phyloP scores from a whole-genome alignment of 2,329 filamentous ascomycete genomes.

The Scortechinia acanthostroma region DNA sequence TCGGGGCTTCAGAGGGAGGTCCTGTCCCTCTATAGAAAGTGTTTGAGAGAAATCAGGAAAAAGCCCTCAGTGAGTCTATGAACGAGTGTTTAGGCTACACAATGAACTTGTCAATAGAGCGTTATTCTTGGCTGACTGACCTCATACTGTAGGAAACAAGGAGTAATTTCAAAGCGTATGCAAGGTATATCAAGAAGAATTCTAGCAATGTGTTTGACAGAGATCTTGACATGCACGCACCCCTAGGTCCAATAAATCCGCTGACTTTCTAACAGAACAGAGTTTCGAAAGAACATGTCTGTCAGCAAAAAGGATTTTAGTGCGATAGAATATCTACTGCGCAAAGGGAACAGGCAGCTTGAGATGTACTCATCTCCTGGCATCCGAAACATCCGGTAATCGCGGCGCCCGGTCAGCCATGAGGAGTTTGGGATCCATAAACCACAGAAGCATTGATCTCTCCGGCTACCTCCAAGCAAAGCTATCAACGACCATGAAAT shows the following conservation, averaged over 20 bases:
- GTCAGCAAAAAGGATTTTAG: constrained; percentile 65
- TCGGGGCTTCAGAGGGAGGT: constrained; percentile 68
- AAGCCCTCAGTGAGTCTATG: constrained; percentile 50
- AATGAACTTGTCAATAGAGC: too few species aligned
- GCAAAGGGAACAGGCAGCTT: constrained; percentile 59
- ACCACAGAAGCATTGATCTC: too few species aligned
- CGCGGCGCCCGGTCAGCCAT: background rate
- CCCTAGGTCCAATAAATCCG: too few species aligned
- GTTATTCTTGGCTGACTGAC: too few species aligned
- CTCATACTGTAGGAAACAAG: constrained; percentile 9
- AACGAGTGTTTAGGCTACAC: too few species aligned
- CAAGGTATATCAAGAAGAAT: constrained; percentile 25
- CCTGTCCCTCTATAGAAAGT: constrained; percentile 59
- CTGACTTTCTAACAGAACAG: constrained; percentile 16
- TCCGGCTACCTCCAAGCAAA: too few species aligned
- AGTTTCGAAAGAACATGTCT: constrained; percentile 50
- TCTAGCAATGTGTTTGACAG: background rate
- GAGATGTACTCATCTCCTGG: constrained; percentile 60
- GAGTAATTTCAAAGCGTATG: constrained; percentile 34
- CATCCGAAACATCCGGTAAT: constrained; percentile 46
- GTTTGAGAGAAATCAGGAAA: constrained; percentile 51
- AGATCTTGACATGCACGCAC: background rate
- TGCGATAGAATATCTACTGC: constrained; percentile 62
- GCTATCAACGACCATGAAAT: too few species aligned
- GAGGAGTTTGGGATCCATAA: too few species aligned